Conservation (phyloP, 306 rosid genomes). For the Albizia julibrissin region DNA sequence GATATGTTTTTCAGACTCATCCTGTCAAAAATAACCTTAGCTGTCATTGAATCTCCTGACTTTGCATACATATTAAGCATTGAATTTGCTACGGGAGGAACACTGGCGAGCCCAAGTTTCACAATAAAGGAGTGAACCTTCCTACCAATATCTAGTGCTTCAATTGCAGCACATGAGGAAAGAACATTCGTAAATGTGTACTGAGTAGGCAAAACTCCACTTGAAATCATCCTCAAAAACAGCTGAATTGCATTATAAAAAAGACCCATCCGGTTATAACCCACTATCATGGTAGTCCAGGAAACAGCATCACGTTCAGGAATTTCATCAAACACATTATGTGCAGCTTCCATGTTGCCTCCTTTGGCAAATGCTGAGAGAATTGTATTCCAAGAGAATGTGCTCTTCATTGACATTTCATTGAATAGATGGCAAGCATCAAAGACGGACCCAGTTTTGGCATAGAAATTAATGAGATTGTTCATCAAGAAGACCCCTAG, state of each 20-base stretch:
- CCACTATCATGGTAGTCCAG: slow-evolving; percentile 78
- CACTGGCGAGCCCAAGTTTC: slow-evolving; percentile 61
- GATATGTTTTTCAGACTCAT: slow-evolving; percentile 62
- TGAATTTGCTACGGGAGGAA: slow-evolving; percentile 65
- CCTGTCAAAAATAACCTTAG: slow-evolving; percentile 63
- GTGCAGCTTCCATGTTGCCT: slow-evolving; percentile 61
- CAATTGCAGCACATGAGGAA: slow-evolving; percentile 64
- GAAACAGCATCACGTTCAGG: slow-evolving; percentile 85
- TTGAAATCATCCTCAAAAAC: slow-evolving; percentile 63
- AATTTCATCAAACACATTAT: slow-evolving; percentile 54
- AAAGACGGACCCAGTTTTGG: slow-evolving; percentile 44
- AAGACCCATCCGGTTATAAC: slow-evolving; percentile 65
- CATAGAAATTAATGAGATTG: slow-evolving; percentile 66
- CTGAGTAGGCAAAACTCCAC: slow-evolving; percentile 51
- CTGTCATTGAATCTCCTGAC: slow-evolving; percentile 61
- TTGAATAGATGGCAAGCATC: slow-evolving; percentile 63
- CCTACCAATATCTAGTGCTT: slow-evolving; percentile 61
- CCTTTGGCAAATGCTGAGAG: slow-evolving; percentile 69
- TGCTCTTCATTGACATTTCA: slow-evolving; percentile 66
- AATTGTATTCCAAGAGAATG: slow-evolving; percentile 73
- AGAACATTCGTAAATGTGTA: slow-evolving; percentile 75
- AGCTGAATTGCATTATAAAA: slow-evolving; percentile 46
- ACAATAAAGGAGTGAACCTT: slow-evolving; percentile 68
- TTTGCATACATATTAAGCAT: slow-evolving; percentile 90
- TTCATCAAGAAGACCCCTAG: slow-evolving; percentile 63